Percentiles rank a stretch among this genome's conserved stretches.
Conservation (phyloP, 192 early-diverging fungal species). For the Backusella mclennaniae region DNA sequence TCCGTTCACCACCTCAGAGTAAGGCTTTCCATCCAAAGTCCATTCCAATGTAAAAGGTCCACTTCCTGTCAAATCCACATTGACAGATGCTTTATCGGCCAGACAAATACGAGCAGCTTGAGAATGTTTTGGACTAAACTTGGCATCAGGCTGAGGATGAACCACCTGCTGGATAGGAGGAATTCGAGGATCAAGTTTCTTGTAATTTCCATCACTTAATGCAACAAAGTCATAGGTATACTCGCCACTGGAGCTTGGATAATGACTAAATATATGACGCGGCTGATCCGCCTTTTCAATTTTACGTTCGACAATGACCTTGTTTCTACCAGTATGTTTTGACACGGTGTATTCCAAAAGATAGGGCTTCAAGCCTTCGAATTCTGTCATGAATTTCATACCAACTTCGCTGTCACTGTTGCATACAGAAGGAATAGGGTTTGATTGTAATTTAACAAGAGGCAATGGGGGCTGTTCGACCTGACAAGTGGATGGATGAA, state of each 20-base stretch:
- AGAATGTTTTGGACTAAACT: slow-evolving; percentile 12
- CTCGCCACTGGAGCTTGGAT: slow-evolving; percentile 34
- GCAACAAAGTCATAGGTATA: slow-evolving; percentile 36
- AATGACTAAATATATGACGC: slow-evolving; percentile 30
- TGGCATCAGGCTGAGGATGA: slow-evolving; percentile 45
- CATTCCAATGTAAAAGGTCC: slow-evolving; percentile 38
- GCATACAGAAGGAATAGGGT: slow-evolving; percentile 39
- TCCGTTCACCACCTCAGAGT: slow-evolving; percentile 25
- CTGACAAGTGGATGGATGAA: slow-evolving; percentile 34
- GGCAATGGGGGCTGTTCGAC: slow-evolving; percentile 38
- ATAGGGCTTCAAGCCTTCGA: slow-evolving; percentile 32
- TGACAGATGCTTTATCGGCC: slow-evolving; percentile 32
- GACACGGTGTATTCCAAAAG: slow-evolving; percentile 25
- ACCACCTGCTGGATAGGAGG: slow-evolving; percentile 34
- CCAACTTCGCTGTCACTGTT: slow-evolving; percentile 33
- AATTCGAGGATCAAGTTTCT: slow-evolving; percentile 20
- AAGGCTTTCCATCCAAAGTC: slow-evolving; percentile 28
- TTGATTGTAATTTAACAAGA: slow-evolving; percentile 9
- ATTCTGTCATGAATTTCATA: slow-evolving; percentile 33
- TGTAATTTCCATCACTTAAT: slow-evolving; percentile 33
- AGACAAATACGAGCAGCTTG: slow-evolving; percentile 34
- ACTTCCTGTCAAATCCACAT: slow-evolving; percentile 36
- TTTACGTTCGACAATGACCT: slow-evolving; percentile 5
- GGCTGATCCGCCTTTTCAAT: slow-evolving; percentile 22
- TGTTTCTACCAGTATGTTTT: slow-evolving; percentile 14